Conservation (phyloP, 2,329 filamentous ascomycete genomes). For the Penicillium verrucosum region DNA sequence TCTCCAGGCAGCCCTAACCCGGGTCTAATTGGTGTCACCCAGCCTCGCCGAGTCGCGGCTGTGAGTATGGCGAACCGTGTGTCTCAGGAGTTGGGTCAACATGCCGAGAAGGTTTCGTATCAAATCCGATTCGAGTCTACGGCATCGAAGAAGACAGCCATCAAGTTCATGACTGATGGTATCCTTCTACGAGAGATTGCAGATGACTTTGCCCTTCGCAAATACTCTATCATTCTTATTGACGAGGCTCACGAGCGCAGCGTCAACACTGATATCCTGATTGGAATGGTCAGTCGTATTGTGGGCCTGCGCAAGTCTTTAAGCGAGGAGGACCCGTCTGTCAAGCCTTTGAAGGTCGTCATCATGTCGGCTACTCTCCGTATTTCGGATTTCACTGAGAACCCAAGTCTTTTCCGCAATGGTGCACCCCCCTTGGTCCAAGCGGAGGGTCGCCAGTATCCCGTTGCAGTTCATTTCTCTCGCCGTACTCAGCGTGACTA, state of each 20-base stretch:
- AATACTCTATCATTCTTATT: slow-evolving; percentile 91
- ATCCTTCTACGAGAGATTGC: slow-evolving; percentile 88
- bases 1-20: slow-evolving; percentile 72
- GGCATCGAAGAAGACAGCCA: slow-evolving; percentile 71
- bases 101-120: slow-evolving; percentile 77
- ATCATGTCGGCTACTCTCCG: slow-evolving; percentile 97
- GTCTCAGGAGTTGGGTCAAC: slow-evolving; percentile 74
- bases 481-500: slow-evolving; percentile 81
- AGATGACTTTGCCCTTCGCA: slow-evolving; percentile 79
- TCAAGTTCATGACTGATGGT: slow-evolving; percentile 99
- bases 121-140: slow-evolving; percentile 94
- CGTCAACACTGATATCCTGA: slow-evolving; percentile 96
- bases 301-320: slow-evolving; percentile 78
- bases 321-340: slow-evolving; percentile 64
- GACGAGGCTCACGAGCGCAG: slow-evolving; percentile 97
- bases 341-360: slow-evolving; percentile 81
- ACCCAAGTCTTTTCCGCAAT: slow-evolving; percentile 70
- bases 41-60: slow-evolving; percentile 89
- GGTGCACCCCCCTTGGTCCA: slow-evolving; percentile 77
- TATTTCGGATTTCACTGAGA: slow-evolving; percentile 86
- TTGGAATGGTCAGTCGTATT: slow-evolving; percentile 92
- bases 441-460: slow-evolving; percentile 86
- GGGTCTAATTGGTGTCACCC: slow-evolving; percentile 92
- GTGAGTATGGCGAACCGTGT: slow-evolving; percentile 97
- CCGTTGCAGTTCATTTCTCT: slow-evolving; percentile 86